Percentiles rank a stretch among this genome's conserved stretches.
phyloP scores from a whole-genome alignment of 306 rosid genomes.

The Canavalia ensiformis region DNA sequence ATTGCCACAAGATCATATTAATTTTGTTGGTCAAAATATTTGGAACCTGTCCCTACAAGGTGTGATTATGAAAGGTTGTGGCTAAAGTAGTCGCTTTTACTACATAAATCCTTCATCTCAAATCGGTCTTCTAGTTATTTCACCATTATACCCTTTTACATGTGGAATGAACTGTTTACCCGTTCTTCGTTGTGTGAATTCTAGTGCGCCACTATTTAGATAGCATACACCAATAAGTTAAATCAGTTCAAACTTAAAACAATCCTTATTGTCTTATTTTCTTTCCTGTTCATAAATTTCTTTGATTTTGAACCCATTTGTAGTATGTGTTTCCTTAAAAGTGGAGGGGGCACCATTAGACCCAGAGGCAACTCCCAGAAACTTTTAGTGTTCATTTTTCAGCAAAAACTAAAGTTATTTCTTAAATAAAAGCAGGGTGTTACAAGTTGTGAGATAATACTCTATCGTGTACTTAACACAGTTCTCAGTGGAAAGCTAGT shows the following conservation, averaged over 20 bases:
- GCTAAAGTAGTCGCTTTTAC: neutral
- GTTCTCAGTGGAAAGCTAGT: neutral
- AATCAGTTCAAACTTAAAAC: neutral
- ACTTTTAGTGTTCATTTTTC: neutral
- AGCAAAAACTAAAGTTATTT: neutral
- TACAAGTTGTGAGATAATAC: constrained; percentile 9
- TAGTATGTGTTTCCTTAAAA: neutral
- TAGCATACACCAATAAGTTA: neutral
- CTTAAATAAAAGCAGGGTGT: neutral
- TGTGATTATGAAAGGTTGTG: constrained; percentile 3
- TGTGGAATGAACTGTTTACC: neutral
- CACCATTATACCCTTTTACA: neutral
- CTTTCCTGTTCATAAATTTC: neutral
- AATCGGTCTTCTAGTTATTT: neutral
- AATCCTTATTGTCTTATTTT: neutral
- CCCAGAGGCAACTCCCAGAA: neutral
- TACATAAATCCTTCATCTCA: neutral
- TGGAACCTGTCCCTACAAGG: neutral
- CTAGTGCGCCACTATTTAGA: neutral
- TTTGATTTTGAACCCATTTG: neutral
- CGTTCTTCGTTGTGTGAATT: neutral
- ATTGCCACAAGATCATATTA: neutral
- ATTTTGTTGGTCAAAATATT: constrained; percentile 10
- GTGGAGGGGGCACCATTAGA: neutral
- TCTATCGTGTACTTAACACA: constrained; percentile 9